Base-by-base conservation (phyloP, 805 yeast genomes). In the Zygosaccharomyces bisporus region DNA sequence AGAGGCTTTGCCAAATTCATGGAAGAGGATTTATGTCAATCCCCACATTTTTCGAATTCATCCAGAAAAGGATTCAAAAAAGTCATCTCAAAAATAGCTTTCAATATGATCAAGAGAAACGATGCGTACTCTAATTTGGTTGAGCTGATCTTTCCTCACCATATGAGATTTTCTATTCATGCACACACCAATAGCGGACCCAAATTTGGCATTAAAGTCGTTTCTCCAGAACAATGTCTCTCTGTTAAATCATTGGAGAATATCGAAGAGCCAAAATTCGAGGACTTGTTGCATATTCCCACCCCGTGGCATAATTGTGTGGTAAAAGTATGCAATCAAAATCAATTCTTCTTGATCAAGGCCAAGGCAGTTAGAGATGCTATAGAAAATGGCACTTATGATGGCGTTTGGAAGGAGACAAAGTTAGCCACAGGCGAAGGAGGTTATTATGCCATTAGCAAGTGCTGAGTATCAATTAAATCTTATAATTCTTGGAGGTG, bases 281-380 rank as follows among this genome's bases (percentile, higher is more conserved):
- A 74, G 34, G 82, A 76, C 51, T 63, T 75, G 50, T 68, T 79
- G 45, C 84, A 79, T 57, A 77, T 79, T 46, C 83, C 84, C 39
- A 79, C 83, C 0, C 83, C 84, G 37, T 79, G 83, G 83, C 84
- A 79, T 59, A 79, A 79, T 52, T 66, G 77, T 41, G 71, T 79
- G 10, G 73, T 75, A 19, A 49, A 55, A 19, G 36, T 52, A 8
- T 20, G 29, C 16, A 58, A 73, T 43, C 69, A 67, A 37, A 72
- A 69, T 24, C 48, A 46, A 16, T 60, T 45, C 44, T 67, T 55
- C 45, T 58, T 71, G 49, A 65, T 72, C 4, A 69, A 67, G 46
- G 60, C 73, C 3, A 62, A 58, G 36, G 57, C 64, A 12, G 64
- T 70, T 17, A 53, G 51, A 25, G 66, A 69, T 41, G 73, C 74